Conservation (phyloP, 164 flowering plant genomes). For the Sextonia rubra region DNA sequence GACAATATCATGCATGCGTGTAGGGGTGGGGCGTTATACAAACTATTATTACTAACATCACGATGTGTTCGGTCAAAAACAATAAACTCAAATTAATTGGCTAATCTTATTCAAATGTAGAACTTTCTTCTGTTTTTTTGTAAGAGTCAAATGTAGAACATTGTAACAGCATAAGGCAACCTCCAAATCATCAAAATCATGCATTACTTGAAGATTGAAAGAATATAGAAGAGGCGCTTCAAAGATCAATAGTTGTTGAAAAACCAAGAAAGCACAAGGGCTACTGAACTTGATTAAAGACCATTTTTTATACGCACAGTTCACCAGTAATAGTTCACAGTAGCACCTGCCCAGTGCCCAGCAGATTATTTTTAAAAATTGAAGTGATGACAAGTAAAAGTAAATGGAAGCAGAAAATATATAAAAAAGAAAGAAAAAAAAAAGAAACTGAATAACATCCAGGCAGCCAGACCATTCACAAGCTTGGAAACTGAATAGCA, state of each 20-base stretch:
- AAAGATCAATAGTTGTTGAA: not conserved
- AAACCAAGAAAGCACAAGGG: not conserved
- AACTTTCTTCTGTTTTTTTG: no score
- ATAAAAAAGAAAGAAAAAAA: not conserved
- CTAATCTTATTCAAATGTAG: not conserved
- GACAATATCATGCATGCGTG: no score
- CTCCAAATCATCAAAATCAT: not conserved
- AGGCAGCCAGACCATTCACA: no score
- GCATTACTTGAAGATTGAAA: not conserved
- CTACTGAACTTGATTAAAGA: no score
- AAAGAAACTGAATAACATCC: not conserved
- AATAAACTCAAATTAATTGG: not conserved
- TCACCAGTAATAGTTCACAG: no score
- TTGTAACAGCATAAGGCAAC: not conserved
- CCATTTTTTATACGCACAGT: no score
- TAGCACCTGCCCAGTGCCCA: no score
- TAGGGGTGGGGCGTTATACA: no score
- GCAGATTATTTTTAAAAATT: no score
- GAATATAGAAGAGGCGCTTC: not conserved
- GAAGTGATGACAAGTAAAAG: no score
- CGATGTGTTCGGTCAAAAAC: not conserved
- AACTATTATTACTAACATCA: conserved; percentile 4
- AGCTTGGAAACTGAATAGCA: no score
- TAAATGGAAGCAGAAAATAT: not conserved
- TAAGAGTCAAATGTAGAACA: no score